Conservation (phyloP, 2,329 filamentous ascomycete species). For the Fusarium citri region DNA sequence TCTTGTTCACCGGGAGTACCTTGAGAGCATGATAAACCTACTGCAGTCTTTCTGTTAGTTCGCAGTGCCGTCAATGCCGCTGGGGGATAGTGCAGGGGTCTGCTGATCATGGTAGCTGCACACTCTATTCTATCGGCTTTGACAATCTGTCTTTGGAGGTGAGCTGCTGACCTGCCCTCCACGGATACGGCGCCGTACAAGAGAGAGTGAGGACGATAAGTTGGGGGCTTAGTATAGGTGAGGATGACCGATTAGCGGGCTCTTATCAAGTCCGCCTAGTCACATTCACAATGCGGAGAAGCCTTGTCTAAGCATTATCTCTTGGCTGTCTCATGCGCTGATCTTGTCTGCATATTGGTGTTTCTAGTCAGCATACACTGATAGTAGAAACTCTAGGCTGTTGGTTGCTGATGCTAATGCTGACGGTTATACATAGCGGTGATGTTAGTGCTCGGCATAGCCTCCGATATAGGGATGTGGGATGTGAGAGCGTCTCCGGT, state of each 20-base stretch:
- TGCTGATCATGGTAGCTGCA: slow-evolving; percentile 28
- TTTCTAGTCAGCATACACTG: neutral
- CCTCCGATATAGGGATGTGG: neutral
- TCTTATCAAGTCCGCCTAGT: neutral
- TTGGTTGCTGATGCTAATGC: slow-evolving; percentile 10
- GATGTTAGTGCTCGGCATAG: slow-evolving; percentile 1
- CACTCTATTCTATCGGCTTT: neutral
- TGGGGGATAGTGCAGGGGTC: slow-evolving; percentile 18
- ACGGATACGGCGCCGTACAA: neutral
- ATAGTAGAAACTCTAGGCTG: neutral
- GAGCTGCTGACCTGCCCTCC: slow-evolving; percentile 31
- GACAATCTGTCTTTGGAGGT: neutral
- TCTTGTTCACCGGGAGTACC: slow-evolving; percentile 7
- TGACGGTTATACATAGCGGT: neutral
- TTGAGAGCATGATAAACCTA: slow-evolving; percentile 13
- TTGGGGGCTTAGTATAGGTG: neutral
- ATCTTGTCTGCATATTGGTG: slow-evolving; percentile 9
- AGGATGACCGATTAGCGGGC: neutral
- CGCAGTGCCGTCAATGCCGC: slow-evolving; percentile 4
- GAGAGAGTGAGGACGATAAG: slow-evolving; percentile 1
- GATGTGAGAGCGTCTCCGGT: neutral
- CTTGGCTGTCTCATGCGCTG: slow-evolving; percentile 7
- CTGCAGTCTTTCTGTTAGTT: neutral
- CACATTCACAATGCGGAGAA: slow-evolving; percentile 6
- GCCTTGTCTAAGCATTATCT: slow-evolving; percentile 18